Evolutionary conservation across 352 stramenopile genomes (phyloP).

Genomic region (Phytophthora uliginosa): DNA sequence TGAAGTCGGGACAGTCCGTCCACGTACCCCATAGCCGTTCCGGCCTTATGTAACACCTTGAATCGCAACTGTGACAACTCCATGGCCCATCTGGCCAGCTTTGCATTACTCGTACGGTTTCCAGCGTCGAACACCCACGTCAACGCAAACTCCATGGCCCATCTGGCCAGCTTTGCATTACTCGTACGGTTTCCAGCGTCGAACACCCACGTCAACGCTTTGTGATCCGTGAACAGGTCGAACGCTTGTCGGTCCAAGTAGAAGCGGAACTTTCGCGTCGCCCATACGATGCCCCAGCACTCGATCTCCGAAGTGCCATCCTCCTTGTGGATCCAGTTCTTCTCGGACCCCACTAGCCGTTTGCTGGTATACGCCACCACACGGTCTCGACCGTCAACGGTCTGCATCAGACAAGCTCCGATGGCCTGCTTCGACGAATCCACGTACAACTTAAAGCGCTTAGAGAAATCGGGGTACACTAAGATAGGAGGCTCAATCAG

Average conservation of each 20-base stretch:
- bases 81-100: not conserved
- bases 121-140: no score
- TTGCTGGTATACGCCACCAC: constrained; percentile 2
- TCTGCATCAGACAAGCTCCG: constrained; percentile 7
- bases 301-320: constrained; percentile 3
- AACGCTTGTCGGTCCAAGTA: no score
- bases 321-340: not conserved
- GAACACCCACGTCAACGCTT: no score
- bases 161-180: not conserved
- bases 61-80: constrained; percentile 8
- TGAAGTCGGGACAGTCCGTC: constrained; percentile 11
- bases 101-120: not conserved
- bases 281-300: not conserved
- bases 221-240: no score
- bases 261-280: no score
- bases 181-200: no score
- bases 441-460: constrained; percentile 11
- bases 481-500: constrained; percentile 2
- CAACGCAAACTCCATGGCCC: constrained; percentile 4
- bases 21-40: constrained; percentile 7
- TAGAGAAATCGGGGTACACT: constrained; percentile 1
- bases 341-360: not conserved
- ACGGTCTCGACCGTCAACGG: not conserved
- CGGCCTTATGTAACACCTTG: constrained; percentile 6
- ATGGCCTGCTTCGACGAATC: not conserved